A percentile compares a stretch with the other conserved stretches of the same genome.
phyloP scores from a whole-genome alignment of 2,329 filamentous ascomycete genomes.

The Calonectria hawksworthii region DNA sequence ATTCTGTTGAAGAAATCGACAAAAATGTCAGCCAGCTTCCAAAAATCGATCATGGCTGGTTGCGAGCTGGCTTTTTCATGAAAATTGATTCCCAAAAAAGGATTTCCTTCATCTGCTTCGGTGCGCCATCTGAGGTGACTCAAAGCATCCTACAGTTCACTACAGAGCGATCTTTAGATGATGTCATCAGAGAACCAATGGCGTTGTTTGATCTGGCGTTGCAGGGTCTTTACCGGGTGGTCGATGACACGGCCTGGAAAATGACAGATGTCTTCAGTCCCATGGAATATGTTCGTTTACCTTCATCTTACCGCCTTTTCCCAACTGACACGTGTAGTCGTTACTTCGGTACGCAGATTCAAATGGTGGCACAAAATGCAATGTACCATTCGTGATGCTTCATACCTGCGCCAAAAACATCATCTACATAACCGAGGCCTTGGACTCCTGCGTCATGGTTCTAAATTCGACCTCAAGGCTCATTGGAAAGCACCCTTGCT shows the following conservation, averaged over 20 bases:
- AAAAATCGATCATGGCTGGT: not conserved
- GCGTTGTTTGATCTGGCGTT: not conserved
- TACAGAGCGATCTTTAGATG: not conserved
- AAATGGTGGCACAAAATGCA: not conserved
- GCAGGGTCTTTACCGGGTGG: not conserved
- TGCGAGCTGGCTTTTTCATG: not conserved
- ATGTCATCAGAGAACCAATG: not conserved
- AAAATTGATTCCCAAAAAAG: not conserved
- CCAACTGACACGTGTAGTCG: not conserved
- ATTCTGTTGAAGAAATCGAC: not conserved
- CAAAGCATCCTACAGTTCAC: not conserved
- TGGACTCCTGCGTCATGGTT: not conserved
- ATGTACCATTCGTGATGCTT: not conserved
- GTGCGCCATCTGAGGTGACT: not conserved
- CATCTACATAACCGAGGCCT: not conserved
- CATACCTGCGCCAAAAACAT: not conserved
- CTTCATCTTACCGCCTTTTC: not conserved
- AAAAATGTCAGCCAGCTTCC: not conserved
- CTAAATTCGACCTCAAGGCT: not conserved
- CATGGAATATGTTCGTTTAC: not conserved
- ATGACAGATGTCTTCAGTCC: not conserved
- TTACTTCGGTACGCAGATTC: not conserved
- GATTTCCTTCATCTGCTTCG: not conserved
- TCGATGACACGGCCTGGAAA: not conserved
- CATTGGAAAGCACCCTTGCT: not conserved